Evolutionary conservation across 768 basidiomycete species (phyloP).

Genomic region (Antrodiella citrinella): DNA sequence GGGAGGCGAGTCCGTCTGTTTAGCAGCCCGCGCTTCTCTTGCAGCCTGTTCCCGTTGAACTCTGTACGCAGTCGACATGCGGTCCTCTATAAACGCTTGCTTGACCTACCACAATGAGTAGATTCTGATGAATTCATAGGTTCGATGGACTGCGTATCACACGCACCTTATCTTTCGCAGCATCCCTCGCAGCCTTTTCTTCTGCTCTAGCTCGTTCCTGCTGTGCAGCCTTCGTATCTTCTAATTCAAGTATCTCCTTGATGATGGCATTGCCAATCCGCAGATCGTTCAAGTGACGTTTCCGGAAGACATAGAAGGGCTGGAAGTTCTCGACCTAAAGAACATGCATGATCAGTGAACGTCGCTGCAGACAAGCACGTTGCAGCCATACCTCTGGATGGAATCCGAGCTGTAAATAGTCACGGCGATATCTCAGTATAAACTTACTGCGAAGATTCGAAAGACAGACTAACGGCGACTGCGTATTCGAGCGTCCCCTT

Average conservation of each 20-base stretch:
- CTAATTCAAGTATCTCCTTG: constrained; percentile 49
- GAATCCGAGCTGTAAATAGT: constrained; percentile 56
- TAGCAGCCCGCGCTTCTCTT: constrained; percentile 10
- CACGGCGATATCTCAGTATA: background rate
- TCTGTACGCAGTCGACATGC: constrained; percentile 43
- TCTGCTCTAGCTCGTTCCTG: constrained; percentile 38
- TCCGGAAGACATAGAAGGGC: constrained; percentile 62
- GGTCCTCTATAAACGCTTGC: constrained; percentile 72
- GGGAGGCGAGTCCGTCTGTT: constrained; percentile 2
- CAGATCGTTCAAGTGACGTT: constrained; percentile 43
- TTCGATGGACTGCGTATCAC: background rate
- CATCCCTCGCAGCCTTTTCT: constrained; percentile 49
- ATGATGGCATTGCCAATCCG: constrained; percentile 58
- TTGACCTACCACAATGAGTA: too few relatives aligned
- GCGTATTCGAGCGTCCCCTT: constrained; percentile 76
- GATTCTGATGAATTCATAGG: too few relatives aligned
- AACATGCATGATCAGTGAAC: background rate
- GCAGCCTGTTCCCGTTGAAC: constrained; percentile 50
- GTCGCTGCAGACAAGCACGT: background rate
- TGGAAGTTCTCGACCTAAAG: constrained; percentile 61
- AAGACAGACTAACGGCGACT: constrained; percentile 47
- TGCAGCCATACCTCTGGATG: constrained; percentile 44
- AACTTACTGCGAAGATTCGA: background rate
- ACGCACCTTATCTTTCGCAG: constrained; percentile 46
- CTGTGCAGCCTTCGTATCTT: constrained; percentile 40